Base-by-base conservation (phyloP, 2,329 filamentous ascomycete species). In the Onygenales sp. region DNA sequence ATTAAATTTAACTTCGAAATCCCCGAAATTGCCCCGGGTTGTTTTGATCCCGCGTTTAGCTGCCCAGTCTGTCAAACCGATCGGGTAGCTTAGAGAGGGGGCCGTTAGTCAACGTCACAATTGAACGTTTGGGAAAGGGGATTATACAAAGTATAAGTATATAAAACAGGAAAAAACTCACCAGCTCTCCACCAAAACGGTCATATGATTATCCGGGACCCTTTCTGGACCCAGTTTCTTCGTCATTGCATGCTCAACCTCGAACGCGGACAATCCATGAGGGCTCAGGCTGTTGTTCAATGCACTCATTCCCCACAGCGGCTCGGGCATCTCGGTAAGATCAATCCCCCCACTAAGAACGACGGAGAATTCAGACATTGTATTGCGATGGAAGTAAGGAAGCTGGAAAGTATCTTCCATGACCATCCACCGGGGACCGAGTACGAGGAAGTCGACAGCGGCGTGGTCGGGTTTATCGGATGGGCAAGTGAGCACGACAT, bases 331-430 rank as follows among this genome's bases (percentile, higher is more conserved):
- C 9, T 17, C 9, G 10, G 10, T 31, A 10, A 44, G 42, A 14
- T 44, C 42, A 9, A 44, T 13, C 3, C 42, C 42, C 9, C 42
- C 42, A 17, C 42, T 44, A 9, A 44, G 9, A 14, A 44, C 42
- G 14, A 14, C 9, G 2, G 42, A 44, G 62, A 84, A 82, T 64
- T 84, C 81, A 0, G 79, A 81, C 71, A 83, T 82, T 34, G 73
- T 79, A 63, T 84, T 84, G 34, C 81, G 78, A 63, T 84, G 81
- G 63, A 81, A 84, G 75, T 79, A 82, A 7, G 74, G 81, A 17
- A 74, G 81, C 6, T 79, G 74, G 68, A 80, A 82, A 3, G 79
- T 83, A 59, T 79, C 70, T 60, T 81, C 78, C 27, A 71, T 76
- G 0, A 84, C 81, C 33, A 83, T 71, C 81, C 81, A 84, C 51